These are phyloP conservation scores for Penicillium waksmanii DNA, from an alignment of 495 filamentous ascomycete species.

Conservation along the genomic window DNA sequence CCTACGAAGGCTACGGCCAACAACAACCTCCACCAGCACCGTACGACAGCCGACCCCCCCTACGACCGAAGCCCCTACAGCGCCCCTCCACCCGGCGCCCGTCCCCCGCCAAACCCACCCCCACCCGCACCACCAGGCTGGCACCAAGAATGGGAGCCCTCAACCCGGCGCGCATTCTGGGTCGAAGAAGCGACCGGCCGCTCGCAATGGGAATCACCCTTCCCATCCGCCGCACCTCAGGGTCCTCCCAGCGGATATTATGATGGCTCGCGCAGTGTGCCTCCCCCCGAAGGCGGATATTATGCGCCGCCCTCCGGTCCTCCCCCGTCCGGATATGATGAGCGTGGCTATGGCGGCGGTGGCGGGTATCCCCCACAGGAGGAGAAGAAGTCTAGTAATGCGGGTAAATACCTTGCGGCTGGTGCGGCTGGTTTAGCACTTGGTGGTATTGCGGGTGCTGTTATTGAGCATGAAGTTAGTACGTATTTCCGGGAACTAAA, in stretches of 20 bases:
- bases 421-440: slow-evolving; percentile 60
- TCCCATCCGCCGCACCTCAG: slow-evolving; percentile 6
- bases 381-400: slow-evolving; percentile 45
- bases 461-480: slow-evolving; percentile 59
- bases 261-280: slow-evolving; percentile 28
- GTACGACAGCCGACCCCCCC: slow-evolving; percentile 3
- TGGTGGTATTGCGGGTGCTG: slow-evolving; percentile 59
- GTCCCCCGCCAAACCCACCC: slow-evolving; percentile 40
- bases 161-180: slow-evolving; percentile 61
- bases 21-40: neutral
- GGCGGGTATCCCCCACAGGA: slow-evolving; percentile 30
- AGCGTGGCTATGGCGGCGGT: slow-evolving; percentile 18
- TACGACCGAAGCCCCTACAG: slow-evolving; percentile 26
- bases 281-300: slow-evolving; percentile 30
- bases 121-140: slow-evolving; percentile 62
- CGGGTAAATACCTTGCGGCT: slow-evolving; percentile 49
- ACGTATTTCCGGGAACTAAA: slow-evolving; percentile 16
- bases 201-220: slow-evolving; percentile 62
- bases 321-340: slow-evolving; percentile 9
- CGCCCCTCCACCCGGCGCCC: slow-evolving; percentile 28
- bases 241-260: slow-evolving; percentile 15
- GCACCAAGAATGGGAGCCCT: slow-evolving; percentile 62
- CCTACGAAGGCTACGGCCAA: slow-evolving; percentile 5
- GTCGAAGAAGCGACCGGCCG: slow-evolving; percentile 61
- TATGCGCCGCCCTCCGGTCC: slow-evolving; percentile 28